Conservation (phyloP, 2,329 filamentous ascomycete species). For the Cryphonectria carpinicola region DNA sequence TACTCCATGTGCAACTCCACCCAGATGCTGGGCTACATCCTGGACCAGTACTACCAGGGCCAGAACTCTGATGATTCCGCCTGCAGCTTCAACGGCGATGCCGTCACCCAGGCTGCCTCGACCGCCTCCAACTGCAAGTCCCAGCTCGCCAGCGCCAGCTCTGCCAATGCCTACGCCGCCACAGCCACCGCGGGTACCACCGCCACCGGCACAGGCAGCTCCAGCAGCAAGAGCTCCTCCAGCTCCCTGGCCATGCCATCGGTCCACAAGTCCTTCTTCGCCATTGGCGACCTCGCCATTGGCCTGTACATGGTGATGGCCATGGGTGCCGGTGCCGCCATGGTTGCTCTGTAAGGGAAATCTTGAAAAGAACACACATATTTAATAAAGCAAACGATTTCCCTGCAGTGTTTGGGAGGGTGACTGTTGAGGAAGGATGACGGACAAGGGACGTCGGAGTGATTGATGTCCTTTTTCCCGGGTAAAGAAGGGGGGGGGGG, state of each 20-base stretch:
- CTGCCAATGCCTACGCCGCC: slow-evolving; percentile 52
- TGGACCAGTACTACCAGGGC: slow-evolving; percentile 72
- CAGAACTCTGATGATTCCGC: slow-evolving; percentile 59
- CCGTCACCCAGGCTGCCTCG: slow-evolving; percentile 45
- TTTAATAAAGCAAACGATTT: neutral
- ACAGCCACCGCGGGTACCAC: slow-evolving; percentile 48
- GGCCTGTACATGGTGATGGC: slow-evolving; percentile 58
- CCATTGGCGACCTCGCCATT: slow-evolving; percentile 52
- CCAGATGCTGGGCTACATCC: slow-evolving; percentile 73
- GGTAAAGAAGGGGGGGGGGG: slow-evolving; percentile 8
- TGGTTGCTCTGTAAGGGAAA: slow-evolving; percentile 57
- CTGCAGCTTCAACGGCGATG: slow-evolving; percentile 74
- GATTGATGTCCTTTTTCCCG: neutral
- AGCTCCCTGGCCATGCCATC: slow-evolving; percentile 45
- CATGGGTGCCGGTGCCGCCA: slow-evolving; percentile 54
- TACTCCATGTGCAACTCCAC: slow-evolving; percentile 76
- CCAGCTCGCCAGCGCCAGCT: slow-evolving; percentile 66
- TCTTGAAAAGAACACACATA: neutral
- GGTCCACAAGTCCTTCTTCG: slow-evolving; percentile 45
- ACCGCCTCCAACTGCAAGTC: slow-evolving; percentile 58
- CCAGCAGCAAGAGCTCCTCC: slow-evolving; percentile 33
- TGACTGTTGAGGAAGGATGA: neutral
- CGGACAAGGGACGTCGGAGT: neutral
- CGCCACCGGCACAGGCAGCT: slow-evolving; percentile 35
- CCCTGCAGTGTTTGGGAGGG: neutral